These are phyloP conservation scores for Citrullus colocynthis DNA, from an alignment of 306 rosid species.

Conservation along the genomic window DNA sequence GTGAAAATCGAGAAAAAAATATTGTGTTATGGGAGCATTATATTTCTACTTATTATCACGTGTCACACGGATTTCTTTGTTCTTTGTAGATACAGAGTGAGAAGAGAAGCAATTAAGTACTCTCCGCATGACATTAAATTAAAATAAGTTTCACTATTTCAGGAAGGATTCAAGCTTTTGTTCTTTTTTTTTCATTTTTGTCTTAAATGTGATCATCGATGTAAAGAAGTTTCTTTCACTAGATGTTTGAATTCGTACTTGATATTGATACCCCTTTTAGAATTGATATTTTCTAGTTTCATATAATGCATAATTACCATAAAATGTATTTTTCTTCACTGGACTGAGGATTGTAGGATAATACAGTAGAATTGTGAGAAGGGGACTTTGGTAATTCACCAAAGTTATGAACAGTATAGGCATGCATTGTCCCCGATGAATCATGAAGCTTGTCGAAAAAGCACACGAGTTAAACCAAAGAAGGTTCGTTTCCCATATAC, in stretches of 20 bases:
- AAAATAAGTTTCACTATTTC: background rate
- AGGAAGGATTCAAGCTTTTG: background rate
- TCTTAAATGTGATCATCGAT: background rate
- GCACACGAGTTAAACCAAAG: background rate
- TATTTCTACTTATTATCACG: background rate
- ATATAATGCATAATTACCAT: background rate
- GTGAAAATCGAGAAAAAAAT: background rate
- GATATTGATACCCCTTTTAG: background rate
- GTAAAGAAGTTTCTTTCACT: background rate
- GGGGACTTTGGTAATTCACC: background rate
- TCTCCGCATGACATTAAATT: background rate
- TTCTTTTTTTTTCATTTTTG: background rate
- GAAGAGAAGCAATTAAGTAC: background rate
- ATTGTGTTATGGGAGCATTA: background rate
- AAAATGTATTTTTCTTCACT: background rate
- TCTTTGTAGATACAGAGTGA: background rate
- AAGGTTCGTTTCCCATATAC: constrained; percentile 1
- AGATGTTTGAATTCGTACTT: background rate
- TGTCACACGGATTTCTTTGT: background rate
- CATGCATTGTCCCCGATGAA: constrained; percentile 3
- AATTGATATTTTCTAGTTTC: background rate
- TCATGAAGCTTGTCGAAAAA: background rate
- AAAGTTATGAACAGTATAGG: background rate
- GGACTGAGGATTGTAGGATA: background rate
- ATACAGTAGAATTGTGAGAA: background rate